phyloP scores from a whole-genome alignment of 768 basidiomycete species.

The Stropharia rugosoannulata region DNA sequence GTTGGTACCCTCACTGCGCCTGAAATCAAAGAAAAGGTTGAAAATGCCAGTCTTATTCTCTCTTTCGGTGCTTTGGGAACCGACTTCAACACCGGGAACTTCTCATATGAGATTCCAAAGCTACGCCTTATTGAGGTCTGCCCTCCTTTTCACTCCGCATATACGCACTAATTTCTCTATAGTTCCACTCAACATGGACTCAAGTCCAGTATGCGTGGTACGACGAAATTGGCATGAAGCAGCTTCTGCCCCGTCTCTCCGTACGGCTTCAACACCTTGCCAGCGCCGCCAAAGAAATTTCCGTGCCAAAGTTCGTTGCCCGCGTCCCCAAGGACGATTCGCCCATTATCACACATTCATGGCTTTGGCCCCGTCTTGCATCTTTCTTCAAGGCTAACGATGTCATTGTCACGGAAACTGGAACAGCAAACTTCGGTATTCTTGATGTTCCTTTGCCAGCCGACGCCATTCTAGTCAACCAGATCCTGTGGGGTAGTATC shows the following conservation, averaged over 20 bases:
- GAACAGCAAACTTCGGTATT: constrained; percentile 5
- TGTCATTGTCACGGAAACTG: constrained; percentile 10
- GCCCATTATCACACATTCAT: constrained; percentile 6
- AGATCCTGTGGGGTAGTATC: constrained; percentile 13
- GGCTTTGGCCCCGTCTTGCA: constrained; percentile 11
- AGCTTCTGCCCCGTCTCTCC: constrained; percentile 10
- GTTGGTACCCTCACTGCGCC: constrained; percentile 3
- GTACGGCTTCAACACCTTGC: constrained; percentile 4
- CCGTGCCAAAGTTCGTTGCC: constrained; percentile 5
- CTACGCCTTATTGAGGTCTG: constrained; percentile 5
- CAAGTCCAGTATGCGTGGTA: constrained; percentile 11
- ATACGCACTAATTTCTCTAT: background rate
- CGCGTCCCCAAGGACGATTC: constrained; percentile 5
- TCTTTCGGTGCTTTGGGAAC: constrained; percentile 9
- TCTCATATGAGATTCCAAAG: constrained; percentile 6
- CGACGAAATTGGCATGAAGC: constrained; percentile 9
- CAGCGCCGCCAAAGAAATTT: constrained; percentile 4
- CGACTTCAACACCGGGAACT: constrained; percentile 13
- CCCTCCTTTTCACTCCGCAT: background rate
- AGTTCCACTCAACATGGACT: constrained; percentile 11
- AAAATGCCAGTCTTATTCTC: constrained; percentile 9
- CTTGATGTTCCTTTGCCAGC: constrained; percentile 8
- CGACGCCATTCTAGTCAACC: constrained; percentile 6
- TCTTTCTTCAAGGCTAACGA: constrained; percentile 10
- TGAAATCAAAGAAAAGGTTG: constrained; percentile 10